Base-by-base conservation (phyloP, 1,139 yeast species). In the Diutina mesorugosa region DNA sequence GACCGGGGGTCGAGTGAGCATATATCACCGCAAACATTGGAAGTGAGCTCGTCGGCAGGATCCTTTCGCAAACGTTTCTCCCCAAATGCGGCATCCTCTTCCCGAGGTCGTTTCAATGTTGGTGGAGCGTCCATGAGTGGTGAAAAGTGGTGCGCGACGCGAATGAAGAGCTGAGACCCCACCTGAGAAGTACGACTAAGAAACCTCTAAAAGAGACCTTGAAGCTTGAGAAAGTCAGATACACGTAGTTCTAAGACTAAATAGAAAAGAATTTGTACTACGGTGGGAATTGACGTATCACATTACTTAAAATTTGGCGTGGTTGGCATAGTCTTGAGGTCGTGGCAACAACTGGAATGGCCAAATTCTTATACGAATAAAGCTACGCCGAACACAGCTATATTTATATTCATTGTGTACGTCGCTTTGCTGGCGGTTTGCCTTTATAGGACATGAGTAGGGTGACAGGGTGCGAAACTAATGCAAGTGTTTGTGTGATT, bases 31-130 rank as follows among this genome's bases (percentile, higher is more conserved):
- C 47, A 38, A 14, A 51, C 54, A 21, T 51, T 51, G 54, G 54
- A 32, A 18, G 47, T 51, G 47, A 51, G 54, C 45, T 38, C 46
- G 4, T 51, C 54, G 4, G 53, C 41, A 10, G 53, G 41, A 30
- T 50, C 53, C 32, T 32, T 32, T 10, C 53, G 53, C 45, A 32
- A n/a, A 26, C 53, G 53, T 16, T 50, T 50, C 32, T 50, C 53
- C 10, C 10, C 29, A 28, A 12, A 41, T 4, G 26, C 47, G 32
- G 28, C n/a, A 46, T 51, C 54, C 21, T 51, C 54, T 29, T 38
- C 54, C 10, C 54, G 54, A 14, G 47, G 54, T 1, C 54, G 54
- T 38, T 51, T 51, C 45, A 30, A 50, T 30, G 53, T 12, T 12
- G 47, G 47, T 45, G 18, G 41, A 35, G 41, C 41, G 41, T 35